Conservation (phyloP, 345 rosid genomes). For the Anastatica hierochuntica region DNA sequence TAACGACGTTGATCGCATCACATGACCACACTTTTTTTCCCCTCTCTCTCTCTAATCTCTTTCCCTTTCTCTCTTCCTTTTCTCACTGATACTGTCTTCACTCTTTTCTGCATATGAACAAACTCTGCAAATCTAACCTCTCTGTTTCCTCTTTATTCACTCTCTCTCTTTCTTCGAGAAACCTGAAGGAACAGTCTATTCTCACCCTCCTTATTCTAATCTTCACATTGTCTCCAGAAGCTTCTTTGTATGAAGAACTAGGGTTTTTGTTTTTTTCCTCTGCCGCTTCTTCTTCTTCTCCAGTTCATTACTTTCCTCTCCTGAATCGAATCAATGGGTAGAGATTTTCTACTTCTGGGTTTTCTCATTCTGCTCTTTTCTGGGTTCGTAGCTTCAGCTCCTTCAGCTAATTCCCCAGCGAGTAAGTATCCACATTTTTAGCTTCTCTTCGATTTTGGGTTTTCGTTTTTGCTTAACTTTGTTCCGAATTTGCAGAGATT, state of each 20-base stretch:
- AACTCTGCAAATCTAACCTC: slow-evolving; percentile 23
- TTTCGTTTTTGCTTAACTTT: not conserved
- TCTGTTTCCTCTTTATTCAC: slow-evolving; percentile 11
- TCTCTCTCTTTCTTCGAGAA: too few species aligned
- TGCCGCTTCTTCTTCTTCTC: slow-evolving; percentile 10
- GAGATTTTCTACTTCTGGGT: slow-evolving; percentile 35
- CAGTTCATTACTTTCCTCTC: not conserved
- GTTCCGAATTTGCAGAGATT: slow-evolving; percentile 55
- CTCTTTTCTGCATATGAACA: slow-evolving; percentile 11
- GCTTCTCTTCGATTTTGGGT: slow-evolving; percentile 4
- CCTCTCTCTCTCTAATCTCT: slow-evolving; percentile 9
- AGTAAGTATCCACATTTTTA: slow-evolving; percentile 41
- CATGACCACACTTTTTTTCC: slow-evolving; percentile 3
- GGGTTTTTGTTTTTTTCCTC: slow-evolving; percentile 11
- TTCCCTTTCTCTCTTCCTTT: not conserved
- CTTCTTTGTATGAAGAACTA: slow-evolving; percentile 1
- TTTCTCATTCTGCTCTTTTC: slow-evolving; percentile 40
- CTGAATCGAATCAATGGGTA: slow-evolving; percentile 34
- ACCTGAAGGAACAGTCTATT: not conserved
- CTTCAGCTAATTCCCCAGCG: slow-evolving; percentile 62
- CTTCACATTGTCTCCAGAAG: slow-evolving; percentile 24
- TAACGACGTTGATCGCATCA: slow-evolving; percentile 18
- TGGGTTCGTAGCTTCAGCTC: slow-evolving; percentile 53
- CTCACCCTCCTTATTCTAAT: not conserved
- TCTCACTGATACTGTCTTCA: slow-evolving; percentile 18